Evolutionary conservation across 768 basidiomycete genomes (phyloP), one percentile per base, ranked within the genome.

Genomic region (Cyclocybe cylindracea): DNA sequence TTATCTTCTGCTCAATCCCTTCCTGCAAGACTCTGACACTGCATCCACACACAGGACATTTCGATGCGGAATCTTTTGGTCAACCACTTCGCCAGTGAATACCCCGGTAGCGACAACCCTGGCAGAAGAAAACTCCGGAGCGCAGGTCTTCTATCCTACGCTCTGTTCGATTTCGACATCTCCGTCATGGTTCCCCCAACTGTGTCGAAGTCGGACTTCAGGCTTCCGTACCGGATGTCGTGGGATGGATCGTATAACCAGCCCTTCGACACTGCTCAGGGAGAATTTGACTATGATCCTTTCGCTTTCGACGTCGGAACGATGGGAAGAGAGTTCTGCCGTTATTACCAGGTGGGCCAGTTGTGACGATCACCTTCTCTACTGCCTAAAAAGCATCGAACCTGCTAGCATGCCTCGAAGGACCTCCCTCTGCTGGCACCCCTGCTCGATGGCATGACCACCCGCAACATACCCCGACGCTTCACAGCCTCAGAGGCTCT

Each of bases 401-500:
- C 24, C 10, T 24, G 4, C 31, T 38, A 68, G 68, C 48, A 62
- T 50, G 33, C 59, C 9, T 58, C 57, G 0, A 50, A 40, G 5
- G 32, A 29, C 1, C 46, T 62, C n/a, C 66, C 66, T 1, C 50
- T 68, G 48, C 41, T 70, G 5, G 68, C 66, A 3, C 67, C 67
- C 4, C 50, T 68, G 11, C 40, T 70, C 1, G 67, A 68, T 42
- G 55, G 44, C 39, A 64, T 69, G 63, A 58, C 61, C 2, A 66
- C 63, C 3, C 53, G 62, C 1, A 38, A 67, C 32, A 39, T 70
- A 10, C 7, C 35, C 0, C 29, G 24, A 2, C 60, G 69, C 1
- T 66, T 70, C 38, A 66, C 66, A 1, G 65, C 65, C 19, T 16
- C 41, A 1, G 56, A 62, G 33, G 68, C 69, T 14, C 58, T 67